Evolutionary conservation across 139 green algal genomes (phyloP).

Genomic region (Tetradesmus lagerheimii): DNA sequence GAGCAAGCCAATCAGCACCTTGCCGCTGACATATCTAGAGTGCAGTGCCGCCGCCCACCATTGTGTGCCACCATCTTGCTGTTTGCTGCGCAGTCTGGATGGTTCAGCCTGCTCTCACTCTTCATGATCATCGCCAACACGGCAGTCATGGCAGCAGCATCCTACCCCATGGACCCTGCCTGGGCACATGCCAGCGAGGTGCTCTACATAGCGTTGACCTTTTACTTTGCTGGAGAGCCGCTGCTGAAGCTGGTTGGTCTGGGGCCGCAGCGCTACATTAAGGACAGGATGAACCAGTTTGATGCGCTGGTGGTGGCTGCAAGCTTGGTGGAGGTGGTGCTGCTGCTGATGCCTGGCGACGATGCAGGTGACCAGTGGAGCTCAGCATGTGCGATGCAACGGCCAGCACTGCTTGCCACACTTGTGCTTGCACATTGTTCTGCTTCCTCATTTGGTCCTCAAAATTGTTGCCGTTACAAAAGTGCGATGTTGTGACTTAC

Average conservation of each 20-base stretch:
- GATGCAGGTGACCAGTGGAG: conserved; percentile 13
- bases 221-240: conserved; percentile 73
- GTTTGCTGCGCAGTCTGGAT: background rate
- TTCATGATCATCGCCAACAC: conserved; percentile 56
- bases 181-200: conserved; percentile 43
- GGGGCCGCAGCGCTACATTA: conserved; percentile 64
- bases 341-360: conserved; percentile 55
- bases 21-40: too few species aligned
- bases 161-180: conserved; percentile 16
- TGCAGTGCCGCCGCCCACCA: too few species aligned
- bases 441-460: too few species aligned
- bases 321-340: conserved; percentile 65
- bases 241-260: conserved; percentile 73
- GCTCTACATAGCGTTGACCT: conserved; percentile 70
- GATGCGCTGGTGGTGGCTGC: conserved; percentile 71
- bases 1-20: too few species aligned
- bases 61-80: background rate
- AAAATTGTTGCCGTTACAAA: too few species aligned
- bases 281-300: conserved; percentile 76
- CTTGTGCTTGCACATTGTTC: background rate
- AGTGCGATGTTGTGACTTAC: background rate
- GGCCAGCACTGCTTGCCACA: too few species aligned
- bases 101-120: background rate
- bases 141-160: conserved; percentile 28
- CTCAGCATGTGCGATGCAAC: too few species aligned